These are phyloP conservation scores for Hymenoscyphus albidus DNA, from an alignment of 2,329 filamentous ascomycete genomes.

Conservation along the genomic window DNA sequence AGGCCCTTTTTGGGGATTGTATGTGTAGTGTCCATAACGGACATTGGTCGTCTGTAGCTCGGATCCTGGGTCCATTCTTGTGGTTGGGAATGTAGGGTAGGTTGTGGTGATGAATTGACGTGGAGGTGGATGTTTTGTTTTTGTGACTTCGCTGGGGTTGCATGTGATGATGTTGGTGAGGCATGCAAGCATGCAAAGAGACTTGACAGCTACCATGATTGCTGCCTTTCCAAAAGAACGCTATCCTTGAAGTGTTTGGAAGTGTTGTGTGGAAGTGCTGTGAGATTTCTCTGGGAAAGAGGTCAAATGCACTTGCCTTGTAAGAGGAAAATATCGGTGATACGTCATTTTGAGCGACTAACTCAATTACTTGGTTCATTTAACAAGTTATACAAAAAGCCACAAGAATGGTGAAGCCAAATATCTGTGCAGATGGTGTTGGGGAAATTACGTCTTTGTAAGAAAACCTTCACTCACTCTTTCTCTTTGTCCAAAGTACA, in stretches of 20 bases:
- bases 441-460: too few relatives aligned
- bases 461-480: too few relatives aligned
- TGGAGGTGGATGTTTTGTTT: background rate
- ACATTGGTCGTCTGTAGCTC: background rate
- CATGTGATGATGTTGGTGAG: background rate
- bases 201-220: background rate
- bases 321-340: too few relatives aligned
- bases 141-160: background rate
- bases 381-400: too few relatives aligned
- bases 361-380: too few relatives aligned
- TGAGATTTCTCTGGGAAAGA: background rate
- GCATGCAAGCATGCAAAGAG: background rate
- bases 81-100: background rate
- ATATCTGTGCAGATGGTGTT: too few relatives aligned
- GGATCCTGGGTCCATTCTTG: background rate
- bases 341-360: too few relatives aligned
- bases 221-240: background rate
- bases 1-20: background rate
- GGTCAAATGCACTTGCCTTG: background rate
- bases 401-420: too few relatives aligned
- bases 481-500: too few relatives aligned
- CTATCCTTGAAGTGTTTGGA: background rate
- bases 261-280: background rate
- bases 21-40: background rate
- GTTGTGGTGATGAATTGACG: constrained; percentile 4